Evolutionary conservation across 768 basidiomycete genomes (phyloP), one percentile per base, ranked within the genome.

Genomic region (Agaricus subrufescens): DNA sequence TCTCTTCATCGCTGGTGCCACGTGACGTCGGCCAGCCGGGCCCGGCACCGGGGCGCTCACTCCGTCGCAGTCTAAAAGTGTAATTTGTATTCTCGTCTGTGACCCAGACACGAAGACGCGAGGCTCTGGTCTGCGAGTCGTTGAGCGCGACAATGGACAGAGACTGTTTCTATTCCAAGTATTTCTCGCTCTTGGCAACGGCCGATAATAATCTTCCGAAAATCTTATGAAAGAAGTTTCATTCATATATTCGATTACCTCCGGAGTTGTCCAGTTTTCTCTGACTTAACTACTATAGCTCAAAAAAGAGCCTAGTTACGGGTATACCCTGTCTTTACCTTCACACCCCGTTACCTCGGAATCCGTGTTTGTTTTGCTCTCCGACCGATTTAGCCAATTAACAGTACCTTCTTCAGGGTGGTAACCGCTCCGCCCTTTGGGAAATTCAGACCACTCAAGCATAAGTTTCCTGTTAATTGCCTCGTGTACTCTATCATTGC

Each of bases 31-130:
- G 42, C 15, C 40, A 23, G 34, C 27, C 19, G 19, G 19, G 19
- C 19, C 19, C 19, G 19, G 19, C 19, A 19, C 34, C 29, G 11
- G 30, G 19, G 27, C 11, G 46, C 46, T n/a, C 19, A 43, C 29
- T n/a, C 27, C 4, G 15, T 34, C 19, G 46, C 45, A 46, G 52
- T 53, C 52, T 46, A 53, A 53, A 53, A 53, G 25, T 38, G 52
- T 46, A 53, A 34, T 23, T 19, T 11, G 52, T 34, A 50, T 50
- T 44, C 19, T 25, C n/a, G 38, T 11, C 34, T 42, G 40, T 19
- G 10, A 6, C 40, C 39, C 19, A 19, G 19, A 19, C 19, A 19
- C 19, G 19, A 19, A 19, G 19, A 19, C 19, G 19, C 19, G 19
- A 19, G 7, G 11, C 34, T 34, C 34, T 34, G 2, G 34, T 34